Conservation (phyloP, 129 eudicot species). For the Solidago caesia region DNA sequence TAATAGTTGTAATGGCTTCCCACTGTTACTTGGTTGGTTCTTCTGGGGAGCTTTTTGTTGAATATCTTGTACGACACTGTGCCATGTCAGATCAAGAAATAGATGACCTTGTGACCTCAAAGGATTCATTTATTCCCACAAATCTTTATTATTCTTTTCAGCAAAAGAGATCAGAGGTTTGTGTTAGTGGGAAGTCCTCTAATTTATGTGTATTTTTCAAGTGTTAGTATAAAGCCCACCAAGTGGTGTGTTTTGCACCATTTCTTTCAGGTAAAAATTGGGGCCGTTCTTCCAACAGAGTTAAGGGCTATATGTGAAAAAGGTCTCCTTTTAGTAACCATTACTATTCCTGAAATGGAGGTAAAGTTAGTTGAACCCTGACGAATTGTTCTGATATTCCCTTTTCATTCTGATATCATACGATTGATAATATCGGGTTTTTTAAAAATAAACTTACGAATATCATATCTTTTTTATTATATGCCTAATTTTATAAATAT, state of each 20-base stretch:
- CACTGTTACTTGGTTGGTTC: conserved; percentile 95
- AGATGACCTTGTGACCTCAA: conserved; percentile 46
- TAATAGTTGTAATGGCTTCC: conserved; percentile 97
- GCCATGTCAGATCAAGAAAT: conserved; percentile 74
- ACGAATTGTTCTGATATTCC: neutral
- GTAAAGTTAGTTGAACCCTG: conserved; percentile 38
- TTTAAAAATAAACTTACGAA: neutral
- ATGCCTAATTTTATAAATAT: neutral
- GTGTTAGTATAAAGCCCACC: neutral
- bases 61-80: conserved; percentile 84
- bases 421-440: neutral
- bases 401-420: conserved; percentile 6
- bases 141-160: conserved; percentile 58
- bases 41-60: conserved; percentile 87
- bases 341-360: conserved; percentile 99
- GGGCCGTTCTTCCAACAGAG: conserved; percentile 67
- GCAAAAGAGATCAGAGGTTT: conserved; percentile 73
- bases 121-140: conserved; percentile 43
- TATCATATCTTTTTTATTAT: neutral
- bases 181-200: neutral
- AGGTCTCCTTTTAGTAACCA: conserved; percentile 87
- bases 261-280: conserved; percentile 56
- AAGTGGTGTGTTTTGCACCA: conserved; percentile 9
- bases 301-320: conserved; percentile 82
- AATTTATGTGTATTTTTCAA: neutral